Evolutionary conservation across 768 basidiomycete species (phyloP).

Genomic region (Mycena venus): DNA sequence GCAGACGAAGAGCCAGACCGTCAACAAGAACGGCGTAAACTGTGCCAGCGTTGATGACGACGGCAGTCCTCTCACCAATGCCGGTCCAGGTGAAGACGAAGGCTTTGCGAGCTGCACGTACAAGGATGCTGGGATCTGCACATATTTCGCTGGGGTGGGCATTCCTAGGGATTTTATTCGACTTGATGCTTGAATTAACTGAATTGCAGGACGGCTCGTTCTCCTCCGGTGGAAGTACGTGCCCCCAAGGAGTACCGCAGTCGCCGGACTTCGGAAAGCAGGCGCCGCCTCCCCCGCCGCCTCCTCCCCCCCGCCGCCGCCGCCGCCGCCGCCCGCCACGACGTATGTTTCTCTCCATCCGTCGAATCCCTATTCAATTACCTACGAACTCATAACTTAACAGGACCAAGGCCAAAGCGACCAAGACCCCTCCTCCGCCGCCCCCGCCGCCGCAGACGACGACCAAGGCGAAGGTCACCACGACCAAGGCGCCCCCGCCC

Average conservation of each 20-base stretch:
- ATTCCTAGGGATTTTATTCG: neutral
- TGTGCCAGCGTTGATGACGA: neutral
- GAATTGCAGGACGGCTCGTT: slow-evolving; percentile 11
- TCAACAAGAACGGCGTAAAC: too few relatives aligned
- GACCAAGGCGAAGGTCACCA: too few relatives aligned
- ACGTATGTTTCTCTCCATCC: neutral
- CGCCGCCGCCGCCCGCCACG: neutral
- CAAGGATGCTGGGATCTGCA: neutral
- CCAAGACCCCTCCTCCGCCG: too few relatives aligned
- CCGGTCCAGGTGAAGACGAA: neutral
- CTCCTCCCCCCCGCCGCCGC: too few relatives aligned
- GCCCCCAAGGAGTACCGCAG: slow-evolving; percentile 10
- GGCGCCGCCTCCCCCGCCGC: too few relatives aligned
- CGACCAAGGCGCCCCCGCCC: too few relatives aligned
- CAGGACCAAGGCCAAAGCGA: too few relatives aligned
- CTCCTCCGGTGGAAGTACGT: slow-evolving; percentile 9
- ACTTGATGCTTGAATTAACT: neutral
- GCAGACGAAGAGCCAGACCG: too few relatives aligned
- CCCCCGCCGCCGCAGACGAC: too few relatives aligned
- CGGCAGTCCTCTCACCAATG: neutral
- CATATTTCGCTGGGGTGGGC: neutral
- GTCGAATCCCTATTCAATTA: too few relatives aligned
- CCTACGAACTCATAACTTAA: too few relatives aligned
- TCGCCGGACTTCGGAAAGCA: neutral
- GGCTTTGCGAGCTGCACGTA: neutral